Conservation (phyloP, 2,329 filamentous ascomycete genomes). For the Phyllachora maydis region DNA sequence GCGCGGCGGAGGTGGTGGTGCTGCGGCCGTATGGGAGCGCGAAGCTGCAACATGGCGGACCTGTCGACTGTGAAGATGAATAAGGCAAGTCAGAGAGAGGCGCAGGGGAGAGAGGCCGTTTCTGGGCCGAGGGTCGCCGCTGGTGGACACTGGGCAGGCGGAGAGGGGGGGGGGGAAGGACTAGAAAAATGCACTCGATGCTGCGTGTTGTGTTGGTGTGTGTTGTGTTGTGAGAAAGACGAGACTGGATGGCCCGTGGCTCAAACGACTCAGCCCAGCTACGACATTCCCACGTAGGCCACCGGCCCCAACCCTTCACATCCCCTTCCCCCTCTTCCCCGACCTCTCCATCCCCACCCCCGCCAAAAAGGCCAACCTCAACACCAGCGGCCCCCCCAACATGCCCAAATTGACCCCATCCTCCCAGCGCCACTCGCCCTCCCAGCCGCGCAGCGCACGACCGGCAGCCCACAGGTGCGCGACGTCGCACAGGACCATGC, state of each 20-base stretch:
- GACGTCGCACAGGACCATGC: slow-evolving; percentile 9
- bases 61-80: slow-evolving; percentile 9
- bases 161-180: too few relatives aligned
- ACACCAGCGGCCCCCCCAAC: slow-evolving; percentile 10
- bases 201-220: too few relatives aligned
- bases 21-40: slow-evolving; percentile 13
- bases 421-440: slow-evolving; percentile 12
- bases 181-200: too few relatives aligned
- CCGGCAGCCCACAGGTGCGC: slow-evolving; percentile 12
- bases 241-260: too few relatives aligned
- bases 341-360: slow-evolving; percentile 14
- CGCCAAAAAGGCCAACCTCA: slow-evolving; percentile 14
- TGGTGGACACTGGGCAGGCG: too few relatives aligned
- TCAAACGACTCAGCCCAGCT: too few relatives aligned
- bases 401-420: slow-evolving; percentile 15
- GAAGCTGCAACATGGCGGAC: slow-evolving; percentile 13
- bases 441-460: slow-evolving; percentile 10
- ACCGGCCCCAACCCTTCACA: too few relatives aligned
- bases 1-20: slow-evolving; percentile 6
- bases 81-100: neutral
- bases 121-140: too few relatives aligned
- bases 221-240: too few relatives aligned
- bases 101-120: too few relatives aligned
- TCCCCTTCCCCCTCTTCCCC: too few relatives aligned
- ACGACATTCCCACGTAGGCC: too few relatives aligned